Percentiles rank a stretch among this genome's conserved stretches.
These are phyloP conservation scores for Pyrus betulifolia DNA, from an alignment of 306 rosid species.

Conservation along the genomic window DNA sequence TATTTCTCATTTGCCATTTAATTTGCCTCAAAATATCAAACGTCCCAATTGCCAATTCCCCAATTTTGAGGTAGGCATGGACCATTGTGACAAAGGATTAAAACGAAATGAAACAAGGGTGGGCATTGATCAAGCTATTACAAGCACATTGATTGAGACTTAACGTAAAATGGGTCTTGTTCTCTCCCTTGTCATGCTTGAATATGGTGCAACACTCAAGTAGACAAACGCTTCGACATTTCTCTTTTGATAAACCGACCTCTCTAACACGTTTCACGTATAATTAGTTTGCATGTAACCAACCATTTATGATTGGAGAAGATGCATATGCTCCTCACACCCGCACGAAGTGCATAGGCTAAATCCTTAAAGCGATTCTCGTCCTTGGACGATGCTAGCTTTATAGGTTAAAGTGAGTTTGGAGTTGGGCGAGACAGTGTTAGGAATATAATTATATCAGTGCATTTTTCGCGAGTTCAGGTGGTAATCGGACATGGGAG, in stretches of 20 bases:
- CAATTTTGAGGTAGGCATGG: neutral
- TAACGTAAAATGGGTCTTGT: conserved; percentile 7
- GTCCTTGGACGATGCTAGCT: neutral
- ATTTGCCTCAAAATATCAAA: neutral
- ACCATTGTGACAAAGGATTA: neutral
- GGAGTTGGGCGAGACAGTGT: neutral
- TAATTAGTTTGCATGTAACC: neutral
- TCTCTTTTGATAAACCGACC: neutral
- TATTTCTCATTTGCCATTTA: neutral
- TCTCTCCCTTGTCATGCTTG: conserved; percentile 12
- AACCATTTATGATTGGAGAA: neutral
- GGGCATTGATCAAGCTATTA: conserved; percentile 30
- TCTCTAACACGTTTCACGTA: neutral
- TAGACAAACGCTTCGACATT: neutral
- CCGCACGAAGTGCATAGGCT: neutral
- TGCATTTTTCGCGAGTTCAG: neutral
- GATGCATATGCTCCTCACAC: neutral
- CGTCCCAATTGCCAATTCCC: neutral
- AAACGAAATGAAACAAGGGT: neutral
- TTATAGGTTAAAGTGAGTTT: neutral
- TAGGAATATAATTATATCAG: neutral
- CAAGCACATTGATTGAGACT: conserved; percentile 49
- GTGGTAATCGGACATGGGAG: neutral
- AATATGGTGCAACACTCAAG: conserved; percentile 22
- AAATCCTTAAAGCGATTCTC: neutral